Evolutionary conservation across 768 basidiomycete genomes (phyloP), one percentile per base, ranked within the genome.

Genomic region (Xerocomellus dryophilus): DNA sequence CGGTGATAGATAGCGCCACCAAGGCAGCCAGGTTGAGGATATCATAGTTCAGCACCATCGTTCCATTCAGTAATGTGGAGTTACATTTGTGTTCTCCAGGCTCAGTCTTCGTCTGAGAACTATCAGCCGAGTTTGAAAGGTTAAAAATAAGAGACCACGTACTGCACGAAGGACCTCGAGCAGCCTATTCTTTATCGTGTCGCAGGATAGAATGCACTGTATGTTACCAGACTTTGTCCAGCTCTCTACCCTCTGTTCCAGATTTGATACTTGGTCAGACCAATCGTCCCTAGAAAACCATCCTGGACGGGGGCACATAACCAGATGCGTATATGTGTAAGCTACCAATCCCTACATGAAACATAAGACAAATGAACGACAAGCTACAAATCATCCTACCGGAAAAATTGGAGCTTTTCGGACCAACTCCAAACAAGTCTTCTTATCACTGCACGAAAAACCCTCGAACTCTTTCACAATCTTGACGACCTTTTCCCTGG

Each of bases 301-400:
- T 38, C 58, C 21, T 23, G 47, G 56, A 31, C 34, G 44, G 49
- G 56, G 39, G 25, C 67, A 68, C 38, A 18, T 6, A 11, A 59
- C 25, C 23, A 68, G 27, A 46, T 68, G 69, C 6, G 69, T 68
- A 29, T 64, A 68, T 3, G 58, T 57, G 39, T 71, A 69, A 25
- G 67, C 69, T 7, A 69, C 60, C 43, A 68, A 39, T 36, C 64
- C 68, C 66, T 68, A 25, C 36, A 20, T 2, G 20, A 10, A 21
- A 34, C 7, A 32, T 66, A 42, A 61, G 63, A 51, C 8, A 10
- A 39, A 36, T 2, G 17, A 50, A 53, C 7, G 18, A 32, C 17
- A 45, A 49, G 36, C 14, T 20, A 41, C 7, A 38, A 35, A 39
- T 23, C 17, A 42, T 2, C 64, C 25, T 38, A 70, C 67, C 43